These are phyloP conservation scores for Cnidoscolus chayamansa DNA, from an alignment of 441 rosid species.

Conservation along the genomic window DNA sequence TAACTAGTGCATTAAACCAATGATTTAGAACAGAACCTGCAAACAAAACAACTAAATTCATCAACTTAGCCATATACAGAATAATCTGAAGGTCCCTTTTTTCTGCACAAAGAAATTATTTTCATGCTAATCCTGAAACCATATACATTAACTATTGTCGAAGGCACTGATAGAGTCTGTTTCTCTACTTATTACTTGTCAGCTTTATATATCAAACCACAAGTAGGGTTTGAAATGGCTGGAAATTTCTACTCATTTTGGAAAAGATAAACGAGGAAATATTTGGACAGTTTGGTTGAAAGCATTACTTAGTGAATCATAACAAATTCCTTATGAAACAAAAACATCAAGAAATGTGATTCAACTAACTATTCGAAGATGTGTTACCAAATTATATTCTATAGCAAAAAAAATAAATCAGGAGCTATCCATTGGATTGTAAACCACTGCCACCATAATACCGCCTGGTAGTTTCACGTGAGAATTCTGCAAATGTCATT, in stretches of 20 bases:
- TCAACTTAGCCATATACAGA: no score
- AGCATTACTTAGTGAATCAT: not conserved
- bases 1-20: no score
- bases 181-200: not conserved
- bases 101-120: not conserved
- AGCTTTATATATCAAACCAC: not conserved
- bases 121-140: not conserved
- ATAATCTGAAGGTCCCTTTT: not conserved
- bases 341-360: slow-evolving; percentile 7
- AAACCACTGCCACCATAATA: slow-evolving; percentile 83
- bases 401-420: not conserved
- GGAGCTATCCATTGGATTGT: slow-evolving; percentile 52
- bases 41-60: no score
- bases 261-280: not conserved
- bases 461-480: slow-evolving; percentile 75
- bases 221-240: not conserved
- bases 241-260: not conserved
- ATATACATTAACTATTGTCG: not conserved
- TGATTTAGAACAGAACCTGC: no score
- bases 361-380: not conserved
- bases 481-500: slow-evolving; percentile 85
- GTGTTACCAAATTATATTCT: slow-evolving; percentile 16
- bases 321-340: not conserved
- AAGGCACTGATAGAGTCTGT: not conserved
- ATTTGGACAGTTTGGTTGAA: not conserved